These are phyloP conservation scores for Viscum album DNA, from an alignment of 177 flowering plant genomes.

Conservation along the genomic window DNA sequence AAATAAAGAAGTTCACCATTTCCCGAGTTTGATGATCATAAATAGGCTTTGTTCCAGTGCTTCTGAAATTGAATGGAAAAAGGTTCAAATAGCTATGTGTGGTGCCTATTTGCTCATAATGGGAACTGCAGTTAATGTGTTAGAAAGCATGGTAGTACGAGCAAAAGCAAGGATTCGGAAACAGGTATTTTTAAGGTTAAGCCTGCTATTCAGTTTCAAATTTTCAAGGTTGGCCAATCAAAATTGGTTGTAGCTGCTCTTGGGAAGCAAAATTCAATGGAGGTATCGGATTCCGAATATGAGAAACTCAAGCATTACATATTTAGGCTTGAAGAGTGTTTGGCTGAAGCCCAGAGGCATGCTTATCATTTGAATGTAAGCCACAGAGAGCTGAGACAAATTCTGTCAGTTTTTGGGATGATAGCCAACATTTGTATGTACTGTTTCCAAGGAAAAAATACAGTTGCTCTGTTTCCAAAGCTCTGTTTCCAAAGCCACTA, in stretches of 20 bases:
- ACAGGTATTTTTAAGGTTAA: too few species aligned
- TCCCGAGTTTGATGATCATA: conserved; percentile 68
- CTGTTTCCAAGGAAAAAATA: too few species aligned
- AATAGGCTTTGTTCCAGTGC: conserved; percentile 19
- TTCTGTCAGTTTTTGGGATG: conserved; percentile 85
- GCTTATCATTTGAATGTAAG: conserved; percentile 92
- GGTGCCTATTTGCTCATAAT: conserved; percentile 52
- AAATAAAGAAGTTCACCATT: conserved; percentile 83
- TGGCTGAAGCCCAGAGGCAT: conserved; percentile 95
- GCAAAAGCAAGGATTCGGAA: too few species aligned
- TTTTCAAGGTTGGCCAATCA: conserved; percentile 94
- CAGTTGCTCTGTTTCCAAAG: too few species aligned
- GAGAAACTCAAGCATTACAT: conserved; percentile 79
- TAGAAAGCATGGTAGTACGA: too few species aligned
- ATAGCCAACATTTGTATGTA: too few species aligned
- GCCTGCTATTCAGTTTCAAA: too few species aligned
- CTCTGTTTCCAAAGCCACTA: too few species aligned
- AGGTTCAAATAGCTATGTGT: conserved; percentile 77
- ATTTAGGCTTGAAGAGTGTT: conserved; percentile 87
- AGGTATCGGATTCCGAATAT: conserved; percentile 85
- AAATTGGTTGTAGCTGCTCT: conserved; percentile 90
- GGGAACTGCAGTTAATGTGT: too few species aligned
- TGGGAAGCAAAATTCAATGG: conserved; percentile 94
- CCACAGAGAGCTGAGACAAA: conserved; percentile 89
- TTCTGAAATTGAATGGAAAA: conserved; percentile 57